Conservation (phyloP, 371 early-diverging fungal species). For the Coemansia sp. region DNA sequence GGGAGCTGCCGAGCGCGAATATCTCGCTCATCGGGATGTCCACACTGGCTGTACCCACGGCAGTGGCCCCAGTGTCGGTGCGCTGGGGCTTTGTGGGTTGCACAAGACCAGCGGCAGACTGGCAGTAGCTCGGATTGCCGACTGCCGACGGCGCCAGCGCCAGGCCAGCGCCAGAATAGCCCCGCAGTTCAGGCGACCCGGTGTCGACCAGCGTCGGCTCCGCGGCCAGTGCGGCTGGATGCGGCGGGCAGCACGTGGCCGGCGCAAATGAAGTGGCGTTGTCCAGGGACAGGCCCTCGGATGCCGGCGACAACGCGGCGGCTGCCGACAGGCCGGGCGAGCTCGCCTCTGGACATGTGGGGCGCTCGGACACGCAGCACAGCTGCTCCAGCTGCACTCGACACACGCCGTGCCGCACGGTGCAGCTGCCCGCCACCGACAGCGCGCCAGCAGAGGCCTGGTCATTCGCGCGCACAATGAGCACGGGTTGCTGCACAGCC, state of each 20-base stretch:
- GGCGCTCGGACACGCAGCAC: background rate
- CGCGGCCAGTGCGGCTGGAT: background rate
- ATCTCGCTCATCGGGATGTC: constrained; percentile 39
- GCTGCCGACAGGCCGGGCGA: background rate
- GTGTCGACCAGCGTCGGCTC: background rate
- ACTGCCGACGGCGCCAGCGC: no score
- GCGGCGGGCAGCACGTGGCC: constrained; percentile 1
- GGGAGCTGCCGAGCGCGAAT: constrained; percentile 14
- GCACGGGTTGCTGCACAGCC: constrained; percentile 40
- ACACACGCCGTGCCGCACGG: constrained; percentile 1
- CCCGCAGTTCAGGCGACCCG: background rate
- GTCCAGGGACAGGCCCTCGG: background rate
- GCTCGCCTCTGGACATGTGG: background rate
- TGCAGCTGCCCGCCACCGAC: background rate
- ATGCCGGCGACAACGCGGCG: background rate
- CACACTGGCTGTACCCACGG: background rate
- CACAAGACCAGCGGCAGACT: constrained; percentile 4
- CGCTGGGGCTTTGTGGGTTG: background rate
- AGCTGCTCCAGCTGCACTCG: constrained; percentile 19
- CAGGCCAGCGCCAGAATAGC: background rate
- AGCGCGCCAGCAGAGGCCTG: background rate
- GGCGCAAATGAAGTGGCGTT: background rate
- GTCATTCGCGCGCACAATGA: constrained; percentile 38
- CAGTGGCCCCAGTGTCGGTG: background rate
- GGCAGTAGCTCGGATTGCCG: no score